Conservation (phyloP, 2,329 filamentous ascomycete species). For the Paraphaeosphaeria sporulosa region DNA sequence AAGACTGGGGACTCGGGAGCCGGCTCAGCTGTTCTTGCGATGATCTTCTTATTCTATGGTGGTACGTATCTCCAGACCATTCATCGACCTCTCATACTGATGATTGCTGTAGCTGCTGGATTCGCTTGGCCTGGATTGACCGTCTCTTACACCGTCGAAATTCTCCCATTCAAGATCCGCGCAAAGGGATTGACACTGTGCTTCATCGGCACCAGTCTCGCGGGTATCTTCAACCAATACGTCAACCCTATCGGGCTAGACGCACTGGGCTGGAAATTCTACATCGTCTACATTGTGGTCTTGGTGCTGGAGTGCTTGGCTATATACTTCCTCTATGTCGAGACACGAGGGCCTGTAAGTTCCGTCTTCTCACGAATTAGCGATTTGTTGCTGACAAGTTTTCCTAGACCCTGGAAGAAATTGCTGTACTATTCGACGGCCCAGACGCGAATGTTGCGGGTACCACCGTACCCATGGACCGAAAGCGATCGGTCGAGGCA, state of each 20-base stretch:
- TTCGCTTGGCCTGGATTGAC: constrained; percentile 58
- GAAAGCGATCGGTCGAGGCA: constrained; percentile 8
- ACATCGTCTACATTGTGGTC: constrained; percentile 42
- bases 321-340: constrained; percentile 35
- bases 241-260: constrained; percentile 57
- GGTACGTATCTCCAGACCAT: not conserved
- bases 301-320: constrained; percentile 29
- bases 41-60: constrained; percentile 58
- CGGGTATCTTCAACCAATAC: constrained; percentile 62
- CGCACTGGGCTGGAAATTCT: constrained; percentile 42
- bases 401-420: constrained; percentile 27
- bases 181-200: constrained; percentile 55
- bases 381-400: not conserved
- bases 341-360: constrained; percentile 33
- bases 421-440: constrained; percentile 29
- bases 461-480: constrained; percentile 14
- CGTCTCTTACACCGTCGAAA: constrained; percentile 58
- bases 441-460: constrained; percentile 25
- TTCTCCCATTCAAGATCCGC: constrained; percentile 55
- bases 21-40: constrained; percentile 56
- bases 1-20: constrained; percentile 24
- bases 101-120: constrained; percentile 31
- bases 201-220: constrained; percentile 65
- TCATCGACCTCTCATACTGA: constrained; percentile 51
- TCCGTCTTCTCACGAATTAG: no score